phyloP scores from a whole-genome alignment of 164 flowering plant genomes.

The Kalanchoe fedtschenkoi region DNA sequence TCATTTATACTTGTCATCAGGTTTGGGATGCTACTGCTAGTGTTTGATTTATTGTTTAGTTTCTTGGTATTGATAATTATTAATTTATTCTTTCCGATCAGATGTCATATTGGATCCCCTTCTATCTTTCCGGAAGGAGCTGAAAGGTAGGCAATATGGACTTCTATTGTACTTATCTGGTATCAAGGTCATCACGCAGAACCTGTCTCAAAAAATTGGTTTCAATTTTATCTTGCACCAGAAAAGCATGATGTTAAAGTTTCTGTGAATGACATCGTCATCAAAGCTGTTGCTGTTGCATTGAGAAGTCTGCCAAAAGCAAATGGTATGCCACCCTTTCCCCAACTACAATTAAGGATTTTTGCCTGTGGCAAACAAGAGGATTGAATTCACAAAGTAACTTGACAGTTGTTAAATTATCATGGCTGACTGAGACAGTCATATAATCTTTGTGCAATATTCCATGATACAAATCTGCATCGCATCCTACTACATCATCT shows the following conservation, averaged over 20 bases:
- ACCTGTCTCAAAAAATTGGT: not conserved
- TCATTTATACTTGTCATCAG: constrained; percentile 82
- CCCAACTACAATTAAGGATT: not conserved
- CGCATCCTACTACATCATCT: not conserved
- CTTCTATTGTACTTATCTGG: not conserved
- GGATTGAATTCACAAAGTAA: no score
- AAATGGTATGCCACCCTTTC: constrained; percentile 51
- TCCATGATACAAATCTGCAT: no score
- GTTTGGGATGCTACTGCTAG: constrained; percentile 14
- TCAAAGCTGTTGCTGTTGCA: constrained; percentile 90
- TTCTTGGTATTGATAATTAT: not conserved
- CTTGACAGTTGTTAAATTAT: no score
- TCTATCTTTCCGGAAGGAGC: constrained; percentile 79
- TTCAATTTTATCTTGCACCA: constrained; percentile 25
- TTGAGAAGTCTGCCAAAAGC: constrained; percentile 79
- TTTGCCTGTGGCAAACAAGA: not conserved
- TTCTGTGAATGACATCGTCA: constrained; percentile 91
- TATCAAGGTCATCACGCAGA: not conserved
- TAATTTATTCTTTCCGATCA: constrained; percentile 22
- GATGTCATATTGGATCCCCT: constrained; percentile 94
- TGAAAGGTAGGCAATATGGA: constrained; percentile 44
- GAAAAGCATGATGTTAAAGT: constrained; percentile 78
- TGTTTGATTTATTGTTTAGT: not conserved
- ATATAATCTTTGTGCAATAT: no score
- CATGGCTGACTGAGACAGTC: no score